phyloP scores from a whole-genome alignment of 1,284 basidiomycete genomes.

The Amylostereum areolatum region DNA sequence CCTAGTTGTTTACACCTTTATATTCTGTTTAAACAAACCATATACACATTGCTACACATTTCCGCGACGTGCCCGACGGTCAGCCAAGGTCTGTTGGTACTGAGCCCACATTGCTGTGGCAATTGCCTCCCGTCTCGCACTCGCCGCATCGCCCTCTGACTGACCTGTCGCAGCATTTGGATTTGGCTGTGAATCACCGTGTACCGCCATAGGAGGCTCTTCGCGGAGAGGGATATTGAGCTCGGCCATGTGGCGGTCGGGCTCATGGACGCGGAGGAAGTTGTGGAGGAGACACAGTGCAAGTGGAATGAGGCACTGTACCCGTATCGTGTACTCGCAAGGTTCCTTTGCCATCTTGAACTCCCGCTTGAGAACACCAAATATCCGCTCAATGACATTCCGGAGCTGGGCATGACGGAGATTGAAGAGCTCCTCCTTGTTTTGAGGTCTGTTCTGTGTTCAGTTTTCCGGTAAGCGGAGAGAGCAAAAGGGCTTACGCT shows the following conservation, averaged over 20 bases:
- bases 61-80: neutral
- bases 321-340: constrained; percentile 22
- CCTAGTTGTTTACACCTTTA: no score
- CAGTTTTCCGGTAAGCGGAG: neutral
- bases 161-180: no score
- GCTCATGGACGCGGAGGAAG: constrained; percentile 29
- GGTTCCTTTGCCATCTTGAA: constrained; percentile 21
- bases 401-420: constrained; percentile 28
- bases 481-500: constrained; percentile 13
- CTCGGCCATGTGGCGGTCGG: constrained; percentile 7
- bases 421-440: constrained; percentile 34
- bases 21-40: no score
- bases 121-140: neutral
- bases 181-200: neutral
- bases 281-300: constrained; percentile 31
- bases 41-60: no score
- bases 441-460: constrained; percentile 21
- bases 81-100: neutral
- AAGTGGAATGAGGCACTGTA: constrained; percentile 23
- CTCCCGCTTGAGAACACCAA: constrained; percentile 34
- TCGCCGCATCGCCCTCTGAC: no score
- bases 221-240: neutral
- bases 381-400: constrained; percentile 35
- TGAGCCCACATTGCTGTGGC: neutral
- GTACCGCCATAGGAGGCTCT: neutral